A percentile compares a stretch with the other conserved stretches of the same genome.
Evolutionary conservation across 2,329 filamentous ascomycete genomes (phyloP).

Genomic region (Verticillium nubilum): DNA sequence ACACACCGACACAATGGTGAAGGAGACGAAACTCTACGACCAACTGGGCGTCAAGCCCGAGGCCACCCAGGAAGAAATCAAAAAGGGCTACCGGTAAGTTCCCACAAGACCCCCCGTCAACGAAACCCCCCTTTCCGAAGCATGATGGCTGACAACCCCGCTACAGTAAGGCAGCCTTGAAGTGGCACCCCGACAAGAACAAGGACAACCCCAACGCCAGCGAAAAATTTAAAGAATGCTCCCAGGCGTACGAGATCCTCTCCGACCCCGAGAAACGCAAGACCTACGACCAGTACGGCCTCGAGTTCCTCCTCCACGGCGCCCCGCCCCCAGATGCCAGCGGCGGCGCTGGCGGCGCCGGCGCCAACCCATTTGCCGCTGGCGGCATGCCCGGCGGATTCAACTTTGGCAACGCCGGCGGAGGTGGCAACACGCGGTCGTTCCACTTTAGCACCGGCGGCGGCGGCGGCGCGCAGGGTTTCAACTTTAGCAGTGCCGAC

Average conservation of each 20-base stretch:
- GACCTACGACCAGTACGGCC: conserved; percentile 88
- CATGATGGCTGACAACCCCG: not conserved
- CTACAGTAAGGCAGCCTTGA: conserved; percentile 75
- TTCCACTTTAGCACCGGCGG: conserved; percentile 60
- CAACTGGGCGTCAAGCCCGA: conserved; percentile 71
- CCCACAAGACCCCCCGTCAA: not conserved
- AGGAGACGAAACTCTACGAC: conserved; percentile 95
- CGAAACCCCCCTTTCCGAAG: not conserved
- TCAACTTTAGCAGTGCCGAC: conserved; percentile 77
- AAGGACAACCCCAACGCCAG: conserved; percentile 78
- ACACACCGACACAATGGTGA: conserved; percentile 63
- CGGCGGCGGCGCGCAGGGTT: conserved; percentile 55
- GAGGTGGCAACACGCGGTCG: conserved; percentile 42
- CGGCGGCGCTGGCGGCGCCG: conserved; percentile 36
- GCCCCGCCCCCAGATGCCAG: conserved; percentile 56
- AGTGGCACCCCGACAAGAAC: conserved; percentile 97
- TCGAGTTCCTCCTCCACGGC: conserved; percentile 85
- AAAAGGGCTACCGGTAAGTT: conserved; percentile 84
- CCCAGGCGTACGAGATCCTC: conserved; percentile 95
- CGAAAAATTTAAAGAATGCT: conserved; percentile 98
- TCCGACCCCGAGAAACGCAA: conserved; percentile 96
- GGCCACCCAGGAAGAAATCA: conserved; percentile 89
- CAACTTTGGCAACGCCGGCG: conserved; percentile 42
- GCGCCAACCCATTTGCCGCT: conserved; percentile 56
- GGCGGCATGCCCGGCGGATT: conserved; percentile 49